Percentiles rank a stretch among this genome's conserved stretches.
Evolutionary conservation across 2,329 filamentous ascomycete genomes (phyloP).

Genomic region (Cercospora brassicicola): DNA sequence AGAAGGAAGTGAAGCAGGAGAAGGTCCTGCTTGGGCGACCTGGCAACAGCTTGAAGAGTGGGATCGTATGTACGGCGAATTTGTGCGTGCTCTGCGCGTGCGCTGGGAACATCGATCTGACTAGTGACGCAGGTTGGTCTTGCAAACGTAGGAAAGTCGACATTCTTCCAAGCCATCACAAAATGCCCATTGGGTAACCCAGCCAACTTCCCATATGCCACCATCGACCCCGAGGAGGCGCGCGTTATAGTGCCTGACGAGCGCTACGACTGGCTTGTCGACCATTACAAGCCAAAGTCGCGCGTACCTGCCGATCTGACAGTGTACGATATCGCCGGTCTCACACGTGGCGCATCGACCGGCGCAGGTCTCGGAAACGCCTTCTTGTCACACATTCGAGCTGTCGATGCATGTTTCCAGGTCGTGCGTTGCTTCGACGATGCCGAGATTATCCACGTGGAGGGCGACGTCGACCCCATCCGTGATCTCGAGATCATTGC

Average conservation of each 20-base stretch:
- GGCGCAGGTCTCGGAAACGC: slow-evolving; percentile 96
- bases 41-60: slow-evolving; percentile 97
- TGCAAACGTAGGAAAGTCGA: slow-evolving; percentile 99
- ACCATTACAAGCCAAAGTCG: slow-evolving; percentile 98
- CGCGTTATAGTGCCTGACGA: slow-evolving; percentile 96
- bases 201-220: slow-evolving; percentile 98
- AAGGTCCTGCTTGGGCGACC: slow-evolving; percentile 95
- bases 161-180: slow-evolving; percentile 98
- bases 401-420: slow-evolving; percentile 51
- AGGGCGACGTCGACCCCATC: slow-evolving; percentile 94
- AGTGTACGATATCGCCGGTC: slow-evolving; percentile 96
- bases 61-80: slow-evolving; percentile 72
- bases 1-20: slow-evolving; percentile 88
- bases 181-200: slow-evolving; percentile 97
- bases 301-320: slow-evolving; percentile 95
- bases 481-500: slow-evolving; percentile 95
- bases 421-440: slow-evolving; percentile 69
- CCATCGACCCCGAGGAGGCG: slow-evolving; percentile 97
- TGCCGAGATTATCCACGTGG: slow-evolving; percentile 98
- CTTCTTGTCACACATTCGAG: slow-evolving; percentile 97
- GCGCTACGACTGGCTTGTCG: slow-evolving; percentile 90
- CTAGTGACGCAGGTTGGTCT: slow-evolving; percentile 75
- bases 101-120: slow-evolving; percentile 43
- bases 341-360: slow-evolving; percentile 92
- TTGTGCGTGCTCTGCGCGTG: slow-evolving; percentile 38